Conservation (phyloP, 2,329 filamentous ascomycete genomes). For the Teratosphaeria zuluensis region DNA sequence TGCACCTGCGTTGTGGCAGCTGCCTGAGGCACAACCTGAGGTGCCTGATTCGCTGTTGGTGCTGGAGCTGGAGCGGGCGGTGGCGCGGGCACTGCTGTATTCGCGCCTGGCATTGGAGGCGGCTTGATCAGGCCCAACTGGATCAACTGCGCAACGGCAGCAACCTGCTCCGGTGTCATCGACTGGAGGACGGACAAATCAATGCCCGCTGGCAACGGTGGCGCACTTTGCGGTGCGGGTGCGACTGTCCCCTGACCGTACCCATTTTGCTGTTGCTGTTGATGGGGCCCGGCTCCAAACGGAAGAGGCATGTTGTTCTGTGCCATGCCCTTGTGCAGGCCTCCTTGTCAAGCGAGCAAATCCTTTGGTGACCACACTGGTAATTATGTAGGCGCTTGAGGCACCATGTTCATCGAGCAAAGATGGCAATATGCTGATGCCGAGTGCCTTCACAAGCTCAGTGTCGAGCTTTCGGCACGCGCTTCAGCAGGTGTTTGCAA, state of each 20-base stretch:
- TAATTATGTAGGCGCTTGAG: background rate
- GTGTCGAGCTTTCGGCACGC: background rate
- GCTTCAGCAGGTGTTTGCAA: background rate
- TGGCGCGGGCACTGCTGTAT: background rate
- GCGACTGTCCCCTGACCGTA: background rate
- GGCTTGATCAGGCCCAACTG: constrained; percentile 18
- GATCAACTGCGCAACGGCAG: constrained; percentile 14
- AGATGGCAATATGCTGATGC: background rate
- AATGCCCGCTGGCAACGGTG: constrained; percentile 9
- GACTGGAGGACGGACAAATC: constrained; percentile 13
- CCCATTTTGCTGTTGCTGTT: constrained; percentile 3
- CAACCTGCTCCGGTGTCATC: constrained; percentile 21
- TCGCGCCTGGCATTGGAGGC: constrained; percentile 7
- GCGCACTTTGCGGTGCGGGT: constrained; percentile 12
- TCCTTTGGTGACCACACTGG: background rate
- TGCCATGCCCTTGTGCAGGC: background rate
- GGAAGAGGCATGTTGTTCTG: background rate
- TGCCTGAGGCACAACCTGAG: background rate
- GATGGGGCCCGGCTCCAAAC: background rate
- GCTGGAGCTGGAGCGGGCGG: constrained; percentile 1
- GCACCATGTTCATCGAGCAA: background rate
- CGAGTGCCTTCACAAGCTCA: background rate
- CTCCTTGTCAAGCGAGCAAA: background rate
- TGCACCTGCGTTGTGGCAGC: constrained; percentile 1
- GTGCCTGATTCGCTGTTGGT: background rate